Evolutionary conservation across 306 rosid genomes (phyloP), one percentile per base, ranked within the genome.

Genomic region (Lagenaria siceraria): DNA sequence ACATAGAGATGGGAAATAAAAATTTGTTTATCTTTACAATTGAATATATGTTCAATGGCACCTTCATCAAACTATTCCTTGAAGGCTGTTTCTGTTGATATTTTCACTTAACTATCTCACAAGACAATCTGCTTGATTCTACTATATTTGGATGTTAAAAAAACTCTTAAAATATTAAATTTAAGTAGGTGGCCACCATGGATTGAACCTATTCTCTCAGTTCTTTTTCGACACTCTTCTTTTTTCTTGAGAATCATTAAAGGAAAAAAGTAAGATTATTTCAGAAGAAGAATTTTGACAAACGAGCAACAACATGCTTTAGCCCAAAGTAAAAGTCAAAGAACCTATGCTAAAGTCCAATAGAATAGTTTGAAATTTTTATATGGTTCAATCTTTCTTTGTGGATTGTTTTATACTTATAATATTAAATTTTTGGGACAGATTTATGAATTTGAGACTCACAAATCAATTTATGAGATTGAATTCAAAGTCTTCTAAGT

Each of bases 1-100:
- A 82, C 77, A 78, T 81, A 72, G 75, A 81, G 78, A 77, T 77
- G 86, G 69, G 83, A 81, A 90, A 87, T 90, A 81, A 85, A 82
- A 81, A 64, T 59, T 49, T 79, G 78, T 52, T 64, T 21, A 56
- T 63, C 58, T 38, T 46, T 27, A 36, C 73, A 21, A 77, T 21
- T 27, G 66, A 24, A 18, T 43, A 18, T 43, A 29, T 48, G 38
- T 46, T 58, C 60, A 70, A 46, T 70, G 19, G 14, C 31, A n/a
- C 46, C 71, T 66, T 38, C 53, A 38, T 40, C 10, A 36, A 21
- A 33, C 33, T 40, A 12, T 66, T 66, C 18, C 74, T 63, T 17
- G 69, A 36, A 65, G 48, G 40, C 48, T 63, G 46, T 9, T 1
- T 18, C 19, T 21, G 7, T 40, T 10, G 4, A 17, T 35, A 8